Conservation (phyloP, 2,329 filamentous ascomycete genomes). For the Phialophora macrospora region DNA sequence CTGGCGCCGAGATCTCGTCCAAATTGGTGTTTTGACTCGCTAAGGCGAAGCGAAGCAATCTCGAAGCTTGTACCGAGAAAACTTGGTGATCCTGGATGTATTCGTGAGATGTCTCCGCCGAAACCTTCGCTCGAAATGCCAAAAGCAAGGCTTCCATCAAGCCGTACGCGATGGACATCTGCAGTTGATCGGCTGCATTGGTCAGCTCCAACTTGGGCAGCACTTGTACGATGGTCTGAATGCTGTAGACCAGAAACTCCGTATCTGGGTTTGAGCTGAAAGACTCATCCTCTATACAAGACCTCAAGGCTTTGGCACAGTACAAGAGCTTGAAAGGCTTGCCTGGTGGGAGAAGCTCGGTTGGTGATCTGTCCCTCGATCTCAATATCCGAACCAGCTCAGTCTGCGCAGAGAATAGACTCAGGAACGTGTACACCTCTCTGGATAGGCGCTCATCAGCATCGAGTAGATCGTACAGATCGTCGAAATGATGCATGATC, state of each 20-base stretch:
- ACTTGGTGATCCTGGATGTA: conserved; percentile 42
- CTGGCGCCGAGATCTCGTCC: conserved; percentile 23
- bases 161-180: conserved; percentile 57
- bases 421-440: conserved; percentile 74
- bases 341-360: conserved; percentile 68
- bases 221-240: conserved; percentile 64
- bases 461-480: conserved; percentile 79
- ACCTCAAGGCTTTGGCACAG: conserved; percentile 68
- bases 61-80: conserved; percentile 31
- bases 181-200: conserved; percentile 52
- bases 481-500: conserved; percentile 79
- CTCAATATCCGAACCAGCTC: conserved; percentile 65
- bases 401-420: conserved; percentile 70
- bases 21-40: conserved; percentile 7
- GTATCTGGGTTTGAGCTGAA: conserved; percentile 46
- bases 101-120: conserved; percentile 39
- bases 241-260: conserved; percentile 49
- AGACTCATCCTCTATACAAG: conserved; percentile 61
- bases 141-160: conserved; percentile 63
- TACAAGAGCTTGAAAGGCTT: conserved; percentile 77
- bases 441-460: conserved; percentile 71
- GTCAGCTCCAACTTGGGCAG: conserved; percentile 64
- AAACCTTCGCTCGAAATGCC: conserved; percentile 59
- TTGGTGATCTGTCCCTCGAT: conserved; percentile 57
- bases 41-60: conserved; percentile 33